Evolutionary conservation across 31 red algal species (phyloP), one percentile per base, ranked within the genome.

Genomic region (Odonthalia washingtoniensis): DNA sequence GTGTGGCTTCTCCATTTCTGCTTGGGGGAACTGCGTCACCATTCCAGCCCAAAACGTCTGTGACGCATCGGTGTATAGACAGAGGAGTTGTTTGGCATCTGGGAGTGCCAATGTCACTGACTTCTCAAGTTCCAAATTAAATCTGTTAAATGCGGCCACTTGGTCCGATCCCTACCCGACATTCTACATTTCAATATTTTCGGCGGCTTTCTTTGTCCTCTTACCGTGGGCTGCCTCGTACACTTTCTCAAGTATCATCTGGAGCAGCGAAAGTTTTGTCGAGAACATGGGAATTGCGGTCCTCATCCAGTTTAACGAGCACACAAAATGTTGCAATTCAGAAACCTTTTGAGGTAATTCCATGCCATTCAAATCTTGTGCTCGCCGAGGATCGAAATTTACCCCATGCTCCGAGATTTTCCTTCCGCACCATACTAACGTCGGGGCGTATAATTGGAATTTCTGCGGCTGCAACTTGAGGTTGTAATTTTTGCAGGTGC

Each of bases 11-110:
- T 40, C 3, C 0, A 75, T 21, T 16, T 90, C 45, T 1, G n/a
- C 63, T 57, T 0, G 3, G n/a, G 26, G 31, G 0, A 53, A 39
- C 5, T 80, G 76, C 5, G 77, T 90, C 4, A 90, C 87, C 1
- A 90, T 40, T n/a, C 77, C 87, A 3, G 78, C 72, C 46, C 77
- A 82, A 17, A 73, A 75, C 64, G 35, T 90, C 77, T 0, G 87
- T 90, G 42, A 74, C 43, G 82, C 3, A n/a, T n/a, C n/a, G n/a
- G n/a, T n/a, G n/a, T n/a, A n/a, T n/a, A n/a, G n/a, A n/a, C n/a
- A n/a, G n/a, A 90, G 79, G 16, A 61, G 1, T 38, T 72, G 42
- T 33, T 40, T 34, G 1, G 76, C 18, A 21, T 90, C 46, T 5
- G 66, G 77, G 37, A 78, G 77, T 24, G 85, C 75, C 0, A 88